A percentile compares a stretch with the other conserved stretches of the same genome.
phyloP scores from a whole-genome alignment of 2,329 filamentous ascomycete genomes.

The Penicillium sp. region DNA sequence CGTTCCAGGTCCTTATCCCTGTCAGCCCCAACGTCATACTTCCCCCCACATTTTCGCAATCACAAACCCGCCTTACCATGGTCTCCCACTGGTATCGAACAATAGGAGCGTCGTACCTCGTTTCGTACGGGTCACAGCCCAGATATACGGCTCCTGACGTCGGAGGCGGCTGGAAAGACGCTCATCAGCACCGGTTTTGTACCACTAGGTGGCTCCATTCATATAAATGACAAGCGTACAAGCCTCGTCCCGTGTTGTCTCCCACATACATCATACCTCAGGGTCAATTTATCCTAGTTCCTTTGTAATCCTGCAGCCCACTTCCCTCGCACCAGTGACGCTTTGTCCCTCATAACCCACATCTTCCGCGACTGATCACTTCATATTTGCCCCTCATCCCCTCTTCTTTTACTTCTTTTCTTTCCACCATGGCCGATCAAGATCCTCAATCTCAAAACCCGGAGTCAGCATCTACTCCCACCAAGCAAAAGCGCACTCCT shows the following conservation, averaged over 20 bases:
- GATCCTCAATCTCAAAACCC: slow-evolving; percentile 22
- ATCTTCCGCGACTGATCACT: slow-evolving; percentile 16
- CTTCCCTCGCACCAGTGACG: slow-evolving; percentile 12
- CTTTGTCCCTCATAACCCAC: slow-evolving; percentile 21
- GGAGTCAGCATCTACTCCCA: slow-evolving; percentile 18
- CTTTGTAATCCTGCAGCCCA: slow-evolving; percentile 4
- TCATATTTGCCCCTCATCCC: slow-evolving; percentile 24
- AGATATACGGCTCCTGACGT: slow-evolving; percentile 22
- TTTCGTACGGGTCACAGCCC: neutral
- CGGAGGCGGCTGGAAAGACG: slow-evolving; percentile 19
- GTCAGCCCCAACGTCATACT: slow-evolving; percentile 17
- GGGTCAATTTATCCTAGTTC: slow-evolving; percentile 9
- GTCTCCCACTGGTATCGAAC: neutral
- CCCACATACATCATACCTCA: slow-evolving; percentile 19
- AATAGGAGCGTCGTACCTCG: neutral
- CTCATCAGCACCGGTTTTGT: slow-evolving; percentile 16
- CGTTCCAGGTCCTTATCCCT: slow-evolving; percentile 4
- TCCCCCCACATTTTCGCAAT: neutral
- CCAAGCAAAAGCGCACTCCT: slow-evolving; percentile 29
- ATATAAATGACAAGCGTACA: slow-evolving; percentile 20
- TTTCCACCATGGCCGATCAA: slow-evolving; percentile 33
- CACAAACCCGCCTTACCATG: neutral
- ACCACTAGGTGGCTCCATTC: slow-evolving; percentile 6
- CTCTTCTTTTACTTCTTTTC: slow-evolving; percentile 17
- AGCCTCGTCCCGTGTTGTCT: neutral